Percentiles rank a stretch among this genome's conserved stretches.
Conservation (phyloP, 352 stramenopile species). For the Globisporangium irregulare region DNA sequence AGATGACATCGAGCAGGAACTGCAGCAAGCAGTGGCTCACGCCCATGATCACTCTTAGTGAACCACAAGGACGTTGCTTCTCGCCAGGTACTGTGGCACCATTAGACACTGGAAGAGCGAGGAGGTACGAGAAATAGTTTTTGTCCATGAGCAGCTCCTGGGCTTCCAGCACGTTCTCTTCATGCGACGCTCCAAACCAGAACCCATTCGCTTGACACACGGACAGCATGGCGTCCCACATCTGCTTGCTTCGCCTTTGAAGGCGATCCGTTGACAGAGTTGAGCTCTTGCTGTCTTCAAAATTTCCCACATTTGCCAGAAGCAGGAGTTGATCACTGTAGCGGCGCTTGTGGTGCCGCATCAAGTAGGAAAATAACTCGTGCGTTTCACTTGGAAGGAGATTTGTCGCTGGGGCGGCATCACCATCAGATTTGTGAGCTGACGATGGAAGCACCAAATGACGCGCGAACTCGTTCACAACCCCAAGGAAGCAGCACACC, state of each 20-base stretch:
- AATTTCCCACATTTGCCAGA: not conserved
- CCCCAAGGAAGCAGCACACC: slow-evolving; percentile 13
- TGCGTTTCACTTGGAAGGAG: slow-evolving; percentile 6
- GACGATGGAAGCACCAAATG: not conserved
- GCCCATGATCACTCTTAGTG: slow-evolving; percentile 13
- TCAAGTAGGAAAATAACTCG: slow-evolving; percentile 14
- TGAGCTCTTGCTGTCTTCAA: not conserved
- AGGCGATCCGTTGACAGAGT: not conserved
- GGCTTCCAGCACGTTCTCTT: slow-evolving; percentile 35
- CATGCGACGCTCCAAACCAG: slow-evolving; percentile 26
- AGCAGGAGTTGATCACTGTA: slow-evolving; percentile 10
- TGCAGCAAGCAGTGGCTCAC: slow-evolving; percentile 37
- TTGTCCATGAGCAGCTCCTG: slow-evolving; percentile 37
- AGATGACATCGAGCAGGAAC: slow-evolving; percentile 49
- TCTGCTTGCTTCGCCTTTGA: slow-evolving; percentile 14
- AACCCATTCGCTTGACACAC: slow-evolving; percentile 36
- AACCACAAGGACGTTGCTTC: not conserved
- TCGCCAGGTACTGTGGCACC: not conserved
- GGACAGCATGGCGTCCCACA: slow-evolving; percentile 32
- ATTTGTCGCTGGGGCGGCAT: not conserved
- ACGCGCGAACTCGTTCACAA: slow-evolving; percentile 5
- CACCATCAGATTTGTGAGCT: not conserved
- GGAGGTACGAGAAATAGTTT: slow-evolving; percentile 16
- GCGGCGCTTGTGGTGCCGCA: slow-evolving; percentile 7
- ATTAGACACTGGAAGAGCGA: not conserved